phyloP scores from a whole-genome alignment of 805 yeast species.

The Zygosaccharomyces bailii region DNA sequence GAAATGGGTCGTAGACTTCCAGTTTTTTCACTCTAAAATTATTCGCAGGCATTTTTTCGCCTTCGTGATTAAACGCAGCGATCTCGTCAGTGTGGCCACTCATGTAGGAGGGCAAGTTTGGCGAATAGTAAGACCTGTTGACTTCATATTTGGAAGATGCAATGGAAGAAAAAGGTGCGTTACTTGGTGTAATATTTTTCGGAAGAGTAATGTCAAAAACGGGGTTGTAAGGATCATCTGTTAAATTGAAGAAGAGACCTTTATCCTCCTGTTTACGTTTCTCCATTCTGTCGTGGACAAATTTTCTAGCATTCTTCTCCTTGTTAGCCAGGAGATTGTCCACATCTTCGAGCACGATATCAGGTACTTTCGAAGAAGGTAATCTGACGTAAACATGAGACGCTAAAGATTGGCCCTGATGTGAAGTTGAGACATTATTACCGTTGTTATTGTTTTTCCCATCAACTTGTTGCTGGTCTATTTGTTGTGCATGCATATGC shows the following conservation, averaged over 20 bases:
- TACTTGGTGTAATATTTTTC: conserved; percentile 51
- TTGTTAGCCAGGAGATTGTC: conserved; percentile 70
- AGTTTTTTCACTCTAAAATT: conserved; percentile 30
- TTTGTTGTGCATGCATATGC: conserved; percentile 3
- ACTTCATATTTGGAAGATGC: conserved; percentile 65
- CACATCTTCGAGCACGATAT: conserved; percentile 81
- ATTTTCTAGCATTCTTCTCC: conserved; percentile 71
- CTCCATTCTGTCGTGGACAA: conserved; percentile 79
- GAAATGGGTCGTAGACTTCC: conserved; percentile 40
- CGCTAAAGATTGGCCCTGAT: conserved; percentile 23
- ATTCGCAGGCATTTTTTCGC: conserved; percentile 30
- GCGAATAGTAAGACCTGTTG: conserved; percentile 52
- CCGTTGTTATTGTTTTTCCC: conserved; percentile 8
- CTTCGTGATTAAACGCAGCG: conserved; percentile 26
- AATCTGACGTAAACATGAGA: conserved; percentile 78
- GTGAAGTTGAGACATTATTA: conserved; percentile 13
- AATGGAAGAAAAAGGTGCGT: conserved; percentile 77
- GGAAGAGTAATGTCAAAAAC: conserved; percentile 65
- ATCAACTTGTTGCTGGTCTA: conserved; percentile 6
- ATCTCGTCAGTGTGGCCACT: conserved; percentile 29
- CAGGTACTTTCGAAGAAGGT: conserved; percentile 91
- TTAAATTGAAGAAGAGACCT: conserved; percentile 73
- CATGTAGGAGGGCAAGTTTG: conserved; percentile 31
- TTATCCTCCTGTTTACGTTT: conserved; percentile 65
- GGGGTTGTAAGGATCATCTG: conserved; percentile 85